Base-by-base conservation (phyloP, 2,329 filamentous ascomycete genomes). In the Tolypocladium sp. region DNA sequence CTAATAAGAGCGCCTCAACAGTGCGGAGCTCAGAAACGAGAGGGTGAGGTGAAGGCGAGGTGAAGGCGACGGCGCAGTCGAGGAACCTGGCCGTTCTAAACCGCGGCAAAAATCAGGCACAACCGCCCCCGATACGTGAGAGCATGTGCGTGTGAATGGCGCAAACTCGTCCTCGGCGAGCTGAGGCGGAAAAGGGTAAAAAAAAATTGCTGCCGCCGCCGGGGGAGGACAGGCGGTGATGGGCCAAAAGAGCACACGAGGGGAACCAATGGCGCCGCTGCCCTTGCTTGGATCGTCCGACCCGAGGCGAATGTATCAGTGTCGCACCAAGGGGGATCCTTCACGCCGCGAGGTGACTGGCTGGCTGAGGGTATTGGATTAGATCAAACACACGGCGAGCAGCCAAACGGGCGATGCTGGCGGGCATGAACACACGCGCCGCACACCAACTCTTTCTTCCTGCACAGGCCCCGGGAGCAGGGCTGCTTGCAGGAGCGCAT, bases 251-350 rank as follows among this genome's bases (percentile, higher is more conserved):
- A 22, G 49, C 49, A 33, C 49, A n/a, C 49, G 49, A 15, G 42
- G 53, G 57, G 56, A 57, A 51, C 63, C 63, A 64, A 63, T 63
- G 55, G 58, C 56, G 58, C 46, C 6, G 35, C 33, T 15, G 41
- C 57, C 62, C 57, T 64, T 54, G 62, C 37, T 53, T 59, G 58
- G 58, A 60, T 62, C 25, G 60, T 38, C 59, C 59, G 41, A 58
- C 44, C 37, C 52, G 49, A 51, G 60, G 58, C 56, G 53, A 57
- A 44, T 46, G 55, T 60, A 38, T 59, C 57, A 58, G 58, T 42
- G 59, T 61, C 38, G 52, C 57, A 58, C 57, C 57, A 58, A 58
- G 58, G 58, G 58, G 51, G 56, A 55, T 33, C 17, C 25, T 38
- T 52, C 17, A 13, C 20, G 38, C 56, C 56, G 53, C 46, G 56